phyloP scores from a whole-genome alignment of 768 basidiomycete species.

The Mycena polygramma region DNA sequence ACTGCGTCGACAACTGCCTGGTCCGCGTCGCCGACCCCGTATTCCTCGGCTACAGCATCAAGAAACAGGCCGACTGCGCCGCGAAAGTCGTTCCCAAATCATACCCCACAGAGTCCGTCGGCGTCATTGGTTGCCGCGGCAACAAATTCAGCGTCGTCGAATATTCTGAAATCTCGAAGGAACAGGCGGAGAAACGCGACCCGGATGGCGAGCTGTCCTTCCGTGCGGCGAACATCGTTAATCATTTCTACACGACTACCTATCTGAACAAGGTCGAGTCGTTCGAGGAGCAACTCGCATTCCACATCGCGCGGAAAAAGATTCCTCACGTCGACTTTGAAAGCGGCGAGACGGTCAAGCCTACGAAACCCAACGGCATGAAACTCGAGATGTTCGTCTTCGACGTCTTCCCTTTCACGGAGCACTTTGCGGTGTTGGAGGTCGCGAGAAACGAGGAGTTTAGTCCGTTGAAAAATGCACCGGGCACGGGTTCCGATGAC shows the following conservation, averaged over 20 bases:
- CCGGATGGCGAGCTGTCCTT: slow-evolving; percentile 84
- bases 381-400: slow-evolving; percentile 99
- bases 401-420: slow-evolving; percentile 96
- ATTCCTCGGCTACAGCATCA: slow-evolving; percentile 95
- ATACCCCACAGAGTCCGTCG: slow-evolving; percentile 90
- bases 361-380: slow-evolving; percentile 95
- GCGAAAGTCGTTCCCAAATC: slow-evolving; percentile 97
- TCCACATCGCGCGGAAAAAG: slow-evolving; percentile 99
- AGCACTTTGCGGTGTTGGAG: slow-evolving; percentile 88
- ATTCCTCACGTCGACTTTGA: slow-evolving; percentile 85
- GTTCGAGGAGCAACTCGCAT: slow-evolving; percentile 91
- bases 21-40: slow-evolving; percentile 97
- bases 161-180: slow-evolving; percentile 94
- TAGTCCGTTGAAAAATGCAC: slow-evolving; percentile 97
- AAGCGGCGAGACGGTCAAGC: slow-evolving; percentile 80
- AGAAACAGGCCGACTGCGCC: slow-evolving; percentile 89
- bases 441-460: slow-evolving; percentile 93
- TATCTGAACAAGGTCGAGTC: slow-evolving; percentile 84
- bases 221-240: slow-evolving; percentile 97
- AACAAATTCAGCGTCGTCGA: slow-evolving; percentile 93
- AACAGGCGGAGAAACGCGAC: slow-evolving; percentile 85
- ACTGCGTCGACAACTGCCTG: slow-evolving; percentile 99
- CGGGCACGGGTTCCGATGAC: slow-evolving; percentile 90
- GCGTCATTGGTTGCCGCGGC: slow-evolving; percentile 91
- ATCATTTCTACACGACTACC: slow-evolving; percentile 95